Evolutionary conservation across 108 stramenopile species (phyloP).

Genomic region (Nitzschia palea): DNA sequence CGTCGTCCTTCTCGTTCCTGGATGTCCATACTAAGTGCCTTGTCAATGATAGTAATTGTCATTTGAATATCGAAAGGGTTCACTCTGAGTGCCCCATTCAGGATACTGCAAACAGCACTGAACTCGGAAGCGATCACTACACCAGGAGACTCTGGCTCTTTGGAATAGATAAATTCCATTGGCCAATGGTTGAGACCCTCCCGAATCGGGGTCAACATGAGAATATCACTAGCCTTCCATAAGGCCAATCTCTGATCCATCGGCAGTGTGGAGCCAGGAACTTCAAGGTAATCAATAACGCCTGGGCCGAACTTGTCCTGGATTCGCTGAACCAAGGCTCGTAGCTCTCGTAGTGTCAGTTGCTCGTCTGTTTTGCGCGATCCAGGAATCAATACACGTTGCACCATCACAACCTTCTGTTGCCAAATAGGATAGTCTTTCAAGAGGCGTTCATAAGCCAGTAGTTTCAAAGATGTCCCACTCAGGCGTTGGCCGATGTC

Average conservation of each 20-base stretch:
- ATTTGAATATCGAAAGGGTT: conserved; percentile 96
- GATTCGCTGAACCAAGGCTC: conserved; percentile 78
- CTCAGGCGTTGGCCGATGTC: conserved; percentile 93
- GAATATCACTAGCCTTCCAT: conserved; percentile 83
- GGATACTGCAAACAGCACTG: conserved; percentile 91
- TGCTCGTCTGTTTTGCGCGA: conserved; percentile 87
- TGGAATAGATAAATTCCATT: conserved; percentile 94
- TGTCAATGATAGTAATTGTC: conserved; percentile 88
- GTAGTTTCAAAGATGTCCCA: conserved; percentile 92
- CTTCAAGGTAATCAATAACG: conserved; percentile 92
- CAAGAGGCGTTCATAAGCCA: conserved; percentile 94
- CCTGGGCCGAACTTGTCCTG: conserved; percentile 72
- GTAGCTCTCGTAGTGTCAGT: conserved; percentile 72
- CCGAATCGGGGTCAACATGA: conserved; percentile 89
- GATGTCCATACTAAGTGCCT: conserved; percentile 86
- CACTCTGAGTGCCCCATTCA: conserved; percentile 96
- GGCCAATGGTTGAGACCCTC: conserved; percentile 98
- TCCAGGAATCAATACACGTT: conserved; percentile 83
- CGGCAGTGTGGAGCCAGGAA: conserved; percentile 64
- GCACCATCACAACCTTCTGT: conserved; percentile 91
- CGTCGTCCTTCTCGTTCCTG: conserved; percentile 87
- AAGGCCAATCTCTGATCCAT: conserved; percentile 88
- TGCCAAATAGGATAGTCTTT: conserved; percentile 91
- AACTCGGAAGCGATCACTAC: conserved; percentile 98
- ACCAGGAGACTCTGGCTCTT: conserved; percentile 77